phyloP scores from a whole-genome alignment of 1,284 basidiomycete species.

The Fomitiporia mediterranea region DNA sequence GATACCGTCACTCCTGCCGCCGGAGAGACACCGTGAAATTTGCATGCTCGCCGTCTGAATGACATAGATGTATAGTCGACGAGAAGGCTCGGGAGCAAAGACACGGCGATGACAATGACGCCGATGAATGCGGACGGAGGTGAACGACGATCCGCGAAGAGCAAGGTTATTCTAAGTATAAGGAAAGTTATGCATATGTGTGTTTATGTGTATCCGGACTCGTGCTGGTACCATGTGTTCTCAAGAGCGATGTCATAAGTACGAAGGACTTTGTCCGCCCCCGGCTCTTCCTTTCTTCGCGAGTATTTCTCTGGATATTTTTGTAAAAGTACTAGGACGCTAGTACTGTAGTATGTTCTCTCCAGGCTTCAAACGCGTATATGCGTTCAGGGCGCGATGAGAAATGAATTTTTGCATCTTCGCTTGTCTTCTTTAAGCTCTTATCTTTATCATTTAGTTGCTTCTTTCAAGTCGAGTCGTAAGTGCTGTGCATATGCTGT shows the following conservation, averaged over 20 bases:
- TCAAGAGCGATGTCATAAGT: slow-evolving; percentile 55
- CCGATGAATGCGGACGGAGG: slow-evolving; percentile 39
- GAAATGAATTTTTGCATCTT: background rate
- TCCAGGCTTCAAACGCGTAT: background rate
- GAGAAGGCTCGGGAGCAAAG: slow-evolving; percentile 28
- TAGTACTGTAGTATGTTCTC: too few relatives aligned
- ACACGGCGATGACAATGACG: slow-evolving; percentile 45
- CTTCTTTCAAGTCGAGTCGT: too few relatives aligned
- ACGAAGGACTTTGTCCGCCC: slow-evolving; percentile 42
- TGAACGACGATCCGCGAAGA: slow-evolving; percentile 39
- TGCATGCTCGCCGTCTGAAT: background rate
- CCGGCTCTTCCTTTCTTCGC: background rate
- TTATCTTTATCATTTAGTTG: background rate
- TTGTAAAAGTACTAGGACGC: too few relatives aligned
- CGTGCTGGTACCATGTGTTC: background rate
- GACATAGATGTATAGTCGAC: background rate
- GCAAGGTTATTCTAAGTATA: slow-evolving; percentile 47
- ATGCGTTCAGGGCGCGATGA: background rate
- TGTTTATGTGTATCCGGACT: slow-evolving; percentile 55
- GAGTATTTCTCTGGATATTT: background rate
- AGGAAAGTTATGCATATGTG: slow-evolving; percentile 31
- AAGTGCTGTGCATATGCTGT: background rate
- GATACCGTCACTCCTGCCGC: background rate
- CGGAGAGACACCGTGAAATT: slow-evolving; percentile 16
- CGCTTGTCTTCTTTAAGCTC: background rate